These are phyloP conservation scores for Cocos nucifera DNA, from an alignment of 176 grass and related monocot species.

Conservation along the genomic window DNA sequence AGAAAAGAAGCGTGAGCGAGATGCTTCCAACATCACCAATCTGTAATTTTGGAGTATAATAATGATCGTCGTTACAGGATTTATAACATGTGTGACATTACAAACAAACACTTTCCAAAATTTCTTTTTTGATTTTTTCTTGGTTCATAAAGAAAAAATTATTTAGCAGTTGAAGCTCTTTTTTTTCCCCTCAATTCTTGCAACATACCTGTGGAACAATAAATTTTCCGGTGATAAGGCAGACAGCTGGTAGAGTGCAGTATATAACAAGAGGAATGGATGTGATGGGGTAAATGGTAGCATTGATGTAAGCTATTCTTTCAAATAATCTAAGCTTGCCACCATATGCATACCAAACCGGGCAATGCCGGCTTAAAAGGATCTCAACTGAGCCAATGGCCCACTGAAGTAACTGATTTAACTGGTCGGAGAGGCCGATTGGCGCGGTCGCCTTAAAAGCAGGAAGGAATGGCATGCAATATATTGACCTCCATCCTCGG, in stretches of 20 bases:
- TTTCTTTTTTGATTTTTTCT: too few species aligned
- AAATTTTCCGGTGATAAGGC: slow-evolving; percentile 98
- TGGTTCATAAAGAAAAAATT: too few species aligned
- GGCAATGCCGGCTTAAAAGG: slow-evolving; percentile 93
- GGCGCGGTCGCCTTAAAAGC: slow-evolving; percentile 90
- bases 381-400: slow-evolving; percentile 97
- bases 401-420: slow-evolving; percentile 95
- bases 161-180: too few species aligned
- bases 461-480: slow-evolving; percentile 82
- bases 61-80: too few species aligned
- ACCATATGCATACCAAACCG: slow-evolving; percentile 50
- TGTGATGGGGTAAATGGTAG: slow-evolving; percentile 99
- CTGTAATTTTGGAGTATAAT: not conserved
- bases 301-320: slow-evolving; percentile 97
- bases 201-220: slow-evolving; percentile 74
- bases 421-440: slow-evolving; percentile 80
- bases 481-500: slow-evolving; percentile 93
- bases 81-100: too few species aligned
- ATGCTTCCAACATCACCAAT: slow-evolving; percentile 16
- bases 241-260: slow-evolving; percentile 86
- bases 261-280: slow-evolving; percentile 78
- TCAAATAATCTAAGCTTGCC: slow-evolving; percentile 99
- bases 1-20: slow-evolving; percentile 13
- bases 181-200: too few species aligned
- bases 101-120: too few species aligned